Evolutionary conservation across 2,329 filamentous ascomycete species (phyloP).

Genomic region (Epichloe uncinata): DNA sequence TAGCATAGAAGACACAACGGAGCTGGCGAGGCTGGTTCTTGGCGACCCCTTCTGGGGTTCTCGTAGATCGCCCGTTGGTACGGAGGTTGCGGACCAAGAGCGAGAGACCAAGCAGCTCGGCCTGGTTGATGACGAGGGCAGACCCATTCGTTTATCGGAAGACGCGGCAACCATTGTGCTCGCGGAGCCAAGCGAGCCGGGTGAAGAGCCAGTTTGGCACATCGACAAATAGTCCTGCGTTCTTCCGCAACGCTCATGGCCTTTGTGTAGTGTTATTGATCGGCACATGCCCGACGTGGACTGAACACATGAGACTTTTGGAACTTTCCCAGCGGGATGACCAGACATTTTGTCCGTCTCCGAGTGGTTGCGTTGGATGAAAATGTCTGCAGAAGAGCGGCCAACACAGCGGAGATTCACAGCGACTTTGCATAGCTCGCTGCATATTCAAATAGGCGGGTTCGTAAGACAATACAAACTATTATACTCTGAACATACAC

Average conservation of each 20-base stretch:
- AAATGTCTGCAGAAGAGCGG: too few species aligned
- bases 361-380: too few species aligned
- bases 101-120: constrained; percentile 1
- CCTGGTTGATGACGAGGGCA: constrained; percentile 6
- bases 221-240: neutral
- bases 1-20: constrained; percentile 18
- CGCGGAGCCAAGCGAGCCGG: constrained; percentile 1
- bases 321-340: too few species aligned
- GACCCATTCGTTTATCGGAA: neutral
- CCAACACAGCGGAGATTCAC: neutral
- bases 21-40: constrained; percentile 29
- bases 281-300: too few species aligned
- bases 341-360: too few species aligned
- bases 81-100: neutral
- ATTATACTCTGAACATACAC: too few species aligned
- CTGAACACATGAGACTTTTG: too few species aligned
- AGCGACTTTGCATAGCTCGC: neutral
- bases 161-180: neutral
- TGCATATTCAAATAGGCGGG: too few species aligned
- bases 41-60: constrained; percentile 29
- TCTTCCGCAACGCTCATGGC: too few species aligned
- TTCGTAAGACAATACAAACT: neutral
- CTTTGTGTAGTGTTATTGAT: too few species aligned
- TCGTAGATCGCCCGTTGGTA: neutral
- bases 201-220: constrained; percentile 3